Evolutionary conservation across 2,329 filamentous ascomycete species (phyloP), one percentile per base, ranked within the genome.

Genomic region (Penicillium sp.): DNA sequence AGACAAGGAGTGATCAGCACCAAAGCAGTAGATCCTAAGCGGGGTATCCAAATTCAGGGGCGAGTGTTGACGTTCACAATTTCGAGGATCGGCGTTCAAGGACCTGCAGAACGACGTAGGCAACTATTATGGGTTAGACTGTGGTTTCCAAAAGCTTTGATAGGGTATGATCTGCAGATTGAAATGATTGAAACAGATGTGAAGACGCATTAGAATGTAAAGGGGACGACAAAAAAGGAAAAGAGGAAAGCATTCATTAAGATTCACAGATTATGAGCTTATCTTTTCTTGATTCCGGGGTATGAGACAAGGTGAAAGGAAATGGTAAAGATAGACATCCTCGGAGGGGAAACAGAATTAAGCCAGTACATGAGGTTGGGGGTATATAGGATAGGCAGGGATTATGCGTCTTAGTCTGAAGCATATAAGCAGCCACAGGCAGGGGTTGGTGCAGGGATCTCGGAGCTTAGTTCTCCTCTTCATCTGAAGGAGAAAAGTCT

Each of bases 31-130:
- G 42, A 38, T 5, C 17, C 17, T n/a, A 21, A 27, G 10, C 10
- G 33, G 19, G 35, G 33, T 21, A 21, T 31, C 25, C 29, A 33
- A 41, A 5, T 25, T 45, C 40, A 46, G 50, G 40, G 21, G 21
- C 3, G 21, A 33, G 4, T 2, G 23, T 19, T 29, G n/a, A 23
- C 10, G 21, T 47, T 57, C 43, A 31, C 27, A 53, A 13, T 50
- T 54, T 53, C 29, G 55, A 15, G 49, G 70, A 68, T 31, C 69
- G 68, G 49, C 73, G 72, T 53, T 75, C 70, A 53, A 73, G 61
- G 52, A 71, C 61, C 56, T 73, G 71, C 15, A 71, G 61, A 31
- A 73, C 51, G 45, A 73, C 23, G 59, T 73, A 74, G 68, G 71
- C 65, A 63, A 73, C 71, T 73, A 63, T 61, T 41, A 57, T 43